phyloP scores from a whole-genome alignment of 2,329 filamentous ascomycete species.

The Volutella citrinella region DNA sequence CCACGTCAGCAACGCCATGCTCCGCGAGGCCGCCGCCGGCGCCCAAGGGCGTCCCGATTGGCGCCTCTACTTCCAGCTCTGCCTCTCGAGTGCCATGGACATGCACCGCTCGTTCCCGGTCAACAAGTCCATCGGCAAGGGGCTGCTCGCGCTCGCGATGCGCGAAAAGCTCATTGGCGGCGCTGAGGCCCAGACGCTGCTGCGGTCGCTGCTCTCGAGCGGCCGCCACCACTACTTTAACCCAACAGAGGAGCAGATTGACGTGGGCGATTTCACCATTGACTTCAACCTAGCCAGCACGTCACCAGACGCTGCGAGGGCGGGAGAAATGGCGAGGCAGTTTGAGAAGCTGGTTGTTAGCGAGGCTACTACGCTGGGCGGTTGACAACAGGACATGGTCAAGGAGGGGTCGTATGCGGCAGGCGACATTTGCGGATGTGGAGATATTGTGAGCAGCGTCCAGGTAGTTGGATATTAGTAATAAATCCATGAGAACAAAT shows the following conservation, averaged over 20 bases:
- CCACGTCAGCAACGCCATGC: slow-evolving; percentile 1
- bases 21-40: background rate
- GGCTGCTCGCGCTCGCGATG: background rate
- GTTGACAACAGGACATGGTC: too few relatives aligned
- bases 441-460: too few relatives aligned
- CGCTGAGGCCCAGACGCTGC: background rate
- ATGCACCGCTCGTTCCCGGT: background rate
- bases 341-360: background rate
- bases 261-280: background rate
- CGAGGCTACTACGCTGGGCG: too few relatives aligned
- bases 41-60: background rate
- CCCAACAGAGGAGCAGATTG: background rate
- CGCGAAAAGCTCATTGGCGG: background rate
- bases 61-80: background rate
- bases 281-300: background rate
- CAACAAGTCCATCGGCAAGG: background rate
- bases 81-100: background rate
- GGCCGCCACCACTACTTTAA: too few relatives aligned
- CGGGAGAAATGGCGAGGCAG: background rate
- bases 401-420: too few relatives aligned
- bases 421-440: too few relatives aligned
- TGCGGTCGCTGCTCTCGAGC: background rate
- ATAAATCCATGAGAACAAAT: too few relatives aligned
- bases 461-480: too few relatives aligned
- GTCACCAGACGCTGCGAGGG: background rate